Evolutionary conservation across 345 rosid species (phyloP).

Genomic region (Orychophragmus violaceus): DNA sequence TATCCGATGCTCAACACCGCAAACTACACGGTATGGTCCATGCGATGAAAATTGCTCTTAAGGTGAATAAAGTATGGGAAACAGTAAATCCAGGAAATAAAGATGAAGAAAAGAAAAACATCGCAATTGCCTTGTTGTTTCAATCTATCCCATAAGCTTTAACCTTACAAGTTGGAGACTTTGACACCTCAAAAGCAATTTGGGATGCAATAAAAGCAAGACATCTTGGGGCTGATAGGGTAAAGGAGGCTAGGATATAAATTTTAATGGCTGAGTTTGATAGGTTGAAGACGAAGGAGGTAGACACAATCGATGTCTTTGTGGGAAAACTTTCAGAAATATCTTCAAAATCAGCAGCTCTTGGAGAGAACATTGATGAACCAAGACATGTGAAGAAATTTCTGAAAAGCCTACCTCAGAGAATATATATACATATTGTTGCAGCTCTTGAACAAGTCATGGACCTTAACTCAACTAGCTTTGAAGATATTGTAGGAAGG

Average conservation of each 20-base stretch:
- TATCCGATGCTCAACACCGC: too few relatives aligned
- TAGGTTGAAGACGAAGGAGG: background rate
- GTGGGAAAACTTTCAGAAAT: background rate
- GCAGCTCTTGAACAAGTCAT: background rate
- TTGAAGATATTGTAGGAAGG: background rate
- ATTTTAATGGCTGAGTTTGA: background rate
- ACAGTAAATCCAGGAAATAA: background rate
- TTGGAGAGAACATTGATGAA: background rate
- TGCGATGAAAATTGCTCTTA: too few relatives aligned
- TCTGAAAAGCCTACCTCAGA: background rate
- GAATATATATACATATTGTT: background rate
- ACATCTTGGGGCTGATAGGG: background rate
- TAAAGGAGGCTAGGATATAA: background rate
- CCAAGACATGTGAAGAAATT: background rate
- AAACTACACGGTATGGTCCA: too few relatives aligned
- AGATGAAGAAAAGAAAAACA: background rate
- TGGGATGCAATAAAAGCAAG: background rate
- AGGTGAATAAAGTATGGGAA: too few relatives aligned
- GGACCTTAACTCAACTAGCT: background rate
- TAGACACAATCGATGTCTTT: background rate
- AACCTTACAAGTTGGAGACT: background rate
- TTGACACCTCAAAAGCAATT: background rate
- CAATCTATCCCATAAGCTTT: background rate
- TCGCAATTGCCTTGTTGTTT: background rate
- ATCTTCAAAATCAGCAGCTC: background rate